Base-by-base conservation (phyloP, 164 flowering plant genomes). In the Macadamia integrifolia region DNA sequence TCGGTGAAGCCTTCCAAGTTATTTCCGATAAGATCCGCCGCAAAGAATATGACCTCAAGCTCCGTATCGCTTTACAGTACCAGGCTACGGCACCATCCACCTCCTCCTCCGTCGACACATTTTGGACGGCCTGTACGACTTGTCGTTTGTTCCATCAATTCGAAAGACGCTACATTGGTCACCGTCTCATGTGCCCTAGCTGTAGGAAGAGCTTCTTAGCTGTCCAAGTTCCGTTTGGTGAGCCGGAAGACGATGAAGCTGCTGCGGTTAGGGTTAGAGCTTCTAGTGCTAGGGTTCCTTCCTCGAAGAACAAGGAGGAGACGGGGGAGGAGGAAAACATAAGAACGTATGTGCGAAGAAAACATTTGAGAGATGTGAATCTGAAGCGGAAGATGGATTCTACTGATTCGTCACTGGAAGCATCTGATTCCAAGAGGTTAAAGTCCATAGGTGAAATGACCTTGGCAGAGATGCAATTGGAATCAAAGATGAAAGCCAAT, bases 191-290 rank as follows among this genome's bases (percentile, higher is more conserved):
- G 60, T 92, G 96, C 66, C 92, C 96, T 40, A 79, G 81, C 52
- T 92, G 98, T 77, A 85, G 70, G 62, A 87, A 83, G 77, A 85
- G 86, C 53, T 90, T 90, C 73, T 48, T 72, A 74, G 96, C 96
- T 57, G 76, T 80, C 65, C 93, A 92, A 71, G 84, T 78, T 18
- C 63, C 57, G 13, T 67, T 42, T 58, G 42, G 64, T 65, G 83
- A 64, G 6, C 74, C 43, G 18, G 59, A 46, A 6, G 60, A 29
- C n/a, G 75, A 69, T 10, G 61, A 48, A 9, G 72, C 6, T 53
- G 68, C 71, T 70, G 56, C 70, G 67, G 18, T 48, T 11, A 64
- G 59, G 53, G 14, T 14, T 55, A 59, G 71, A 44, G 66, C 31
- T 58, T 6, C 23, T 61, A 50, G 71, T 56, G 66, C 31, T 58